phyloP scores from a whole-genome alignment of 768 basidiomycete species.

The Vararia minispora region DNA sequence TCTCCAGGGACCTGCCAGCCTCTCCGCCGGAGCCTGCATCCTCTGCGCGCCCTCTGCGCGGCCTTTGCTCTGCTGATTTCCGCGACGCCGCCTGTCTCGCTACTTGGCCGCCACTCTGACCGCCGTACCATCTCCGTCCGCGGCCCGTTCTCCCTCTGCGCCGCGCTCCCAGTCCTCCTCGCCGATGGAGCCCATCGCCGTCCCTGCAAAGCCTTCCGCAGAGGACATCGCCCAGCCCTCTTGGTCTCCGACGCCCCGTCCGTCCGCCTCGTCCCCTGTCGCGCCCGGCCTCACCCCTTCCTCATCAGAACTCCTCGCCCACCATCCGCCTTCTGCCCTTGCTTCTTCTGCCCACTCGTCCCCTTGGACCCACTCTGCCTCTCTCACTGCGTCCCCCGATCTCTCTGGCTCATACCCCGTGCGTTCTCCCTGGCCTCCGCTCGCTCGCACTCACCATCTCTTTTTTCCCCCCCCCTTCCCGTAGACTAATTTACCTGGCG shows the following conservation, averaged over 20 bases:
- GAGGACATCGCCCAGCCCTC: slow-evolving; percentile 8
- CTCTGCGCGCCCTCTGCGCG: background rate
- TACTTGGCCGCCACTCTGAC: background rate
- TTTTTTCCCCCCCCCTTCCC: slow-evolving; percentile 11
- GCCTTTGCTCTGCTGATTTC: background rate
- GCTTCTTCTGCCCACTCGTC: slow-evolving; percentile 18
- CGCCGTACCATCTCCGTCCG: background rate
- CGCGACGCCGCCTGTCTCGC: background rate
- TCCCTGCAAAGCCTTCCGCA: background rate
- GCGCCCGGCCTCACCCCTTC: slow-evolving; percentile 7
- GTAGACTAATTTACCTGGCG: slow-evolving; percentile 16
- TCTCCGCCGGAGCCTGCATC: background rate
- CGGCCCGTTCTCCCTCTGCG: background rate
- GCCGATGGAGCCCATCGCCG: slow-evolving; percentile 12
- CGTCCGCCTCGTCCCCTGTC: slow-evolving; percentile 9
- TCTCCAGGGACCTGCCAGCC: background rate
- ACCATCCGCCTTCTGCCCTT: slow-evolving; percentile 8
- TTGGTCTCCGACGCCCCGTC: slow-evolving; percentile 25
- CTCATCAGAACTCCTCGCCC: background rate
- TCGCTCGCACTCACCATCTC: slow-evolving; percentile 3
- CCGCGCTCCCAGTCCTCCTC: background rate
- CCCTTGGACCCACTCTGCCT: slow-evolving; percentile 21
- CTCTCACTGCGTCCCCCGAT: slow-evolving; percentile 15
- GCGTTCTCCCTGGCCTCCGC: slow-evolving; percentile 1
- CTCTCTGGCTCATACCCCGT: slow-evolving; percentile 11